Base-by-base conservation (phyloP, 202 grass and related monocot genomes). In the Sporobolus alterniflorus region DNA sequence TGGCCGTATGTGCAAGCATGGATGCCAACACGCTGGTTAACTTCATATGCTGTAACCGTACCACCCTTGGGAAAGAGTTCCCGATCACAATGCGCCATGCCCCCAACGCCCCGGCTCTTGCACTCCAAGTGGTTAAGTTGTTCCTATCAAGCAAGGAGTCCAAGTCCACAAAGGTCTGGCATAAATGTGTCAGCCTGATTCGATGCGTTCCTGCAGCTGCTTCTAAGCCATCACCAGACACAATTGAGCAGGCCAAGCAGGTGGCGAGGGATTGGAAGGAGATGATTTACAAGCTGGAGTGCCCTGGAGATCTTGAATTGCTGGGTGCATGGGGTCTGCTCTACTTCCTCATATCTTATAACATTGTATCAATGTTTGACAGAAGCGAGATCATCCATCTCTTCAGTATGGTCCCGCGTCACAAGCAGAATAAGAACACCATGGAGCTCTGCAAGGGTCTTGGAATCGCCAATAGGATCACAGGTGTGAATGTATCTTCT, bases 201-300 rank as follows among this genome's bases (percentile, higher is more conserved):
- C 66, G 16, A 5, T 77, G 51, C 11, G 24, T 86, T n/a, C 73
- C 72, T 61, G 20, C 2, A 9, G 22, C 46, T 26, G 39, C 15
- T 55, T 31, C 82, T 30, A 47, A 71, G 28, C 59, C 51, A 57
- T 86, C 83, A 5, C 4, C 42, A 24, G 7, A 49, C 40, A 77
- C 33, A 0, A 60, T 72, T 47, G 49, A 72, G 57, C 72, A 71
- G 59, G 88, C 83, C 48, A 89, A 89, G 73, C 39, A 2, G 31
- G 31, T 89, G 50, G 88, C 88, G 12, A 85, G 57, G 46, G 36
- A 85, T 75, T 89, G 87, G 87, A 85, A 89, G 55, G 66, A 71
- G 71, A 85, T 81, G 64, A 75, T 64, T 18, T 47, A 64, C 31
- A 81, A 44, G 10, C n/a, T 29, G 11, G 64, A 9, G 36, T 57